These are phyloP conservation scores for Podospora appendiculata DNA, from an alignment of 495 filamentous ascomycete species.

Conservation along the genomic window DNA sequence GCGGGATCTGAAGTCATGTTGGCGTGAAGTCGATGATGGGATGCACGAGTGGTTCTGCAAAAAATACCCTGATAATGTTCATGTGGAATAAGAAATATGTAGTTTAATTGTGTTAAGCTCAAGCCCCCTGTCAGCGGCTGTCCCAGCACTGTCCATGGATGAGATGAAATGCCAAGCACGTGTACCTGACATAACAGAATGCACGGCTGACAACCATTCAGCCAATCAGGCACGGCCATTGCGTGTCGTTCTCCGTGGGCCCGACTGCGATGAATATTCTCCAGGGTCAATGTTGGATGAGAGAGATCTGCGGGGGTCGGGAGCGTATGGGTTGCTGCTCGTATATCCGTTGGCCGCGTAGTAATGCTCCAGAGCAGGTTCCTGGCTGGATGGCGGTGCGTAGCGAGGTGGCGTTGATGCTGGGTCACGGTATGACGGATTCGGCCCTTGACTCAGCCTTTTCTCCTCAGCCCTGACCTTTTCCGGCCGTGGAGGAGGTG, in stretches of 20 bases:
- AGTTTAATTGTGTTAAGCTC: no score
- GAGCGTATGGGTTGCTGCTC: slow-evolving; percentile 8
- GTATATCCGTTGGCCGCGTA: slow-evolving; percentile 9
- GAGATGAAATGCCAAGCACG: no score
- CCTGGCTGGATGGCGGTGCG: background rate
- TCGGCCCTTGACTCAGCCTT: background rate
- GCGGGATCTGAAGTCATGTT: no score
- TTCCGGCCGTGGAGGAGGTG: slow-evolving; percentile 22
- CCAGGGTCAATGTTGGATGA: slow-evolving; percentile 5
- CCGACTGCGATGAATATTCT: slow-evolving; percentile 9
- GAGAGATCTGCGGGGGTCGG: slow-evolving; percentile 2
- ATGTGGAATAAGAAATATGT: no score
- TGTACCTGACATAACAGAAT: no score
- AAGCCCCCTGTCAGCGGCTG: no score
- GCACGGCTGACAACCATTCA: background rate
- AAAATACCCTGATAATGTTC: no score
- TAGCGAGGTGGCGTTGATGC: slow-evolving; percentile 1
- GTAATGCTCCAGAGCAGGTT: slow-evolving; percentile 7
- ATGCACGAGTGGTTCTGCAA: no score
- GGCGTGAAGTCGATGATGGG: no score
- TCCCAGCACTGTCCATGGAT: no score
- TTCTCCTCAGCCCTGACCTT: slow-evolving; percentile 18
- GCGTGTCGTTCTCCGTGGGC: slow-evolving; percentile 6
- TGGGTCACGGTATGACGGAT: background rate
- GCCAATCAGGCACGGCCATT: slow-evolving; percentile 4